A percentile compares a stretch with the other conserved stretches of the same genome.
Evolutionary conservation across 1,284 basidiomycete genomes (phyloP).

Genomic region (Phaffia rhodozyma): DNA sequence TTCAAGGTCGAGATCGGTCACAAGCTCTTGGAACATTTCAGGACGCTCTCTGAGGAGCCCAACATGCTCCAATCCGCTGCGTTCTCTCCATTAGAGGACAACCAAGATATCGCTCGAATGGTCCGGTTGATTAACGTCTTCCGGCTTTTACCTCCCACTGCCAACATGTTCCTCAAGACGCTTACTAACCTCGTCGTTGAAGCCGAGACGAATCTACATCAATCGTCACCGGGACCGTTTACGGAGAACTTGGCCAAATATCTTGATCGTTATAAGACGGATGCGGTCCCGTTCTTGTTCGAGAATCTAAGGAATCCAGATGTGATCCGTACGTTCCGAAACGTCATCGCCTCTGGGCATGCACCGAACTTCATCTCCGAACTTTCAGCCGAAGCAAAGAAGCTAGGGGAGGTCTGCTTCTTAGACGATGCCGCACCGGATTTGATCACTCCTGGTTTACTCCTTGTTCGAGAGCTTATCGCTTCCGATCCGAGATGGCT

Average conservation of each 20-base stretch:
- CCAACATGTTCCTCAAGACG: conserved; percentile 80
- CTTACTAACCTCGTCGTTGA: conserved; percentile 83
- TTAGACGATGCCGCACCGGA: conserved; percentile 43
- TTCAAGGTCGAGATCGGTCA: conserved; percentile 99
- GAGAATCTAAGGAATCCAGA: conserved; percentile 60
- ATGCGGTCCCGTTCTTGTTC: conserved; percentile 77
- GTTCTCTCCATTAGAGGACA: conserved; percentile 66
- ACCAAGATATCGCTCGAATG: conserved; percentile 84
- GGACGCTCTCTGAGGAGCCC: conserved; percentile 66
- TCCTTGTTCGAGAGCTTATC: conserved; percentile 65
- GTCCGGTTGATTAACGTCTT: conserved; percentile 93
- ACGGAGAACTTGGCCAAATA: conserved; percentile 86
- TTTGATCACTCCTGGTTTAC: conserved; percentile 54
- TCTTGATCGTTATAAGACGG: conserved; percentile 76
- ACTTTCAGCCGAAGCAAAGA: conserved; percentile 51
- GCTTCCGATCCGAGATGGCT: conserved; percentile 61
- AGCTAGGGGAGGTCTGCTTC: conserved; percentile 51
- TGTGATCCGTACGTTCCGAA: conserved; percentile 66
- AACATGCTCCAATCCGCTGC: conserved; percentile 68
- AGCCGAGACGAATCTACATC: conserved; percentile 82
- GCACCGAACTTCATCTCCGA: conserved; percentile 67
- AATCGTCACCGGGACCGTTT: conserved; percentile 81
- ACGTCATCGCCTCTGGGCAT: conserved; percentile 61
- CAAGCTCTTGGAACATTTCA: conserved; percentile 93
- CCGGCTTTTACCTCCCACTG: conserved; percentile 83